Percentiles rank a stretch among this genome's conserved stretches.
Evolutionary conservation across 768 basidiomycete species (phyloP).

Genomic region (Mycena floridula): DNA sequence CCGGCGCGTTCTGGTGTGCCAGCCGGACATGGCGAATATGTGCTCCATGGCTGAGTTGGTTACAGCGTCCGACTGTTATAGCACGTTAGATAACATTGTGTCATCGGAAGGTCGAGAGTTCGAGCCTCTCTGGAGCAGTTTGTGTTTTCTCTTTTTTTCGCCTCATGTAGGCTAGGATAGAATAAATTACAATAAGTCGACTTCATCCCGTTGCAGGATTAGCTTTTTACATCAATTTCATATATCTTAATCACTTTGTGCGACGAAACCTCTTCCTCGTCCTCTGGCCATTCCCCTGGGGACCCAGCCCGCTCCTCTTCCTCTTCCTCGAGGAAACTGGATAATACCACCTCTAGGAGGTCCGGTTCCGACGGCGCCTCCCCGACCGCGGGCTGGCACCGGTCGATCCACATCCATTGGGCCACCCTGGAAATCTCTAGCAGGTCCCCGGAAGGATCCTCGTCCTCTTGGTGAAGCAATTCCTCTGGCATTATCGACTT

Average conservation of each 20-base stretch:
- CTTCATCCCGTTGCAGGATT: not conserved
- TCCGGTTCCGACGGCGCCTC: not conserved
- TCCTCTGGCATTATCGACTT: not conserved
- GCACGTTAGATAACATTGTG: not conserved
- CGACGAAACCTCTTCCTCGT: not conserved
- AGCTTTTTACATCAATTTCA: not conserved
- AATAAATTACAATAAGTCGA: not conserved
- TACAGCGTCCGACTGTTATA: conserved; percentile 55
- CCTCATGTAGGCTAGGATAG: not conserved
- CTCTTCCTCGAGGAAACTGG: not conserved
- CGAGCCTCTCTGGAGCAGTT: conserved; percentile 2
- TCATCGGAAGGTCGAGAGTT: conserved; percentile 10
- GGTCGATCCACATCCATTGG: not conserved
- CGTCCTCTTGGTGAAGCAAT: not conserved
- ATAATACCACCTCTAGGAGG: not conserved
- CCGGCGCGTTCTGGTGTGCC: too few relatives aligned
- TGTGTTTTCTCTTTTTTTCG: not conserved
- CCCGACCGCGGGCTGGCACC: not conserved
- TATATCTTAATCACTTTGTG: not conserved
- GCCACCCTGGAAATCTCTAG: not conserved
- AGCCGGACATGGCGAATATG: too few relatives aligned
- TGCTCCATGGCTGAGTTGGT: conserved; percentile 59
- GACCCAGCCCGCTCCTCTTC: not conserved
- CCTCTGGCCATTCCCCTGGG: not conserved
- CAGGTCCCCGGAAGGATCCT: not conserved